phyloP scores from a whole-genome alignment of 2,329 filamentous ascomycete species.

The Dryadomyces quercivorus region DNA sequence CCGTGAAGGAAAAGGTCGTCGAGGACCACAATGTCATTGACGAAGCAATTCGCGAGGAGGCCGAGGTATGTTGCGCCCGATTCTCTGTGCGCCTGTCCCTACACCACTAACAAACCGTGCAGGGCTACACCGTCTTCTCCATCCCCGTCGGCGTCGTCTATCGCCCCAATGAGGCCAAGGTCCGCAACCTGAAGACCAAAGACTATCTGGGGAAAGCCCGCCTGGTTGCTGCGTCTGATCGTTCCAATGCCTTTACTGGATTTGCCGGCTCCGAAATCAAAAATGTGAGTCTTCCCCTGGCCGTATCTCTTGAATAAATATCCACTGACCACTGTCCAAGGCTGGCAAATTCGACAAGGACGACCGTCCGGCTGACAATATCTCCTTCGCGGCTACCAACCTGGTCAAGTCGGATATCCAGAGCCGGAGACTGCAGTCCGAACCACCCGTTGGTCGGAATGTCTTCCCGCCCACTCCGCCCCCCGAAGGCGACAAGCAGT shows the following conservation, averaged over 20 bases:
- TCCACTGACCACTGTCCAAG: conserved; percentile 18
- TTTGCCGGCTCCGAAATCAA: conserved; percentile 71
- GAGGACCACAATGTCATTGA: conserved; percentile 97
- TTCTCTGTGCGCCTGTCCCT: neutral
- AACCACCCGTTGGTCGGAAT: conserved; percentile 65
- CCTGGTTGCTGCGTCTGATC: conserved; percentile 77
- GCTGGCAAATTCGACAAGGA: conserved; percentile 49
- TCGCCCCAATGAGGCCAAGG: conserved; percentile 91
- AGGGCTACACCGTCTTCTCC: conserved; percentile 98
- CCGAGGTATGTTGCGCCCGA: conserved; percentile 51
- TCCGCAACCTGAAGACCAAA: conserved; percentile 95
- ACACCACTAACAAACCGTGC: neutral
- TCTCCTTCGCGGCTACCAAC: conserved; percentile 87
- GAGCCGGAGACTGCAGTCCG: conserved; percentile 74
- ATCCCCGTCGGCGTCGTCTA: conserved; percentile 95
- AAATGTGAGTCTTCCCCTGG: conserved; percentile 36
- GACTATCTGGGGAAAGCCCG: conserved; percentile 96
- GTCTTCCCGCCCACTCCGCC: conserved; percentile 98
- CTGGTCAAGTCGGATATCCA: conserved; percentile 77
- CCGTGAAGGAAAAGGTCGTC: conserved; percentile 90
- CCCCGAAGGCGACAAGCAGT: conserved; percentile 65
- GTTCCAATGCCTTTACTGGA: conserved; percentile 68
- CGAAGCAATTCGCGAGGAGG: conserved; percentile 85
- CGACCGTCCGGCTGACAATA: conserved; percentile 68
- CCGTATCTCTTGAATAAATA: neutral